Conservation (phyloP, 2,329 filamentous ascomycete species). For the Akanthomyces dipterigenus region DNA sequence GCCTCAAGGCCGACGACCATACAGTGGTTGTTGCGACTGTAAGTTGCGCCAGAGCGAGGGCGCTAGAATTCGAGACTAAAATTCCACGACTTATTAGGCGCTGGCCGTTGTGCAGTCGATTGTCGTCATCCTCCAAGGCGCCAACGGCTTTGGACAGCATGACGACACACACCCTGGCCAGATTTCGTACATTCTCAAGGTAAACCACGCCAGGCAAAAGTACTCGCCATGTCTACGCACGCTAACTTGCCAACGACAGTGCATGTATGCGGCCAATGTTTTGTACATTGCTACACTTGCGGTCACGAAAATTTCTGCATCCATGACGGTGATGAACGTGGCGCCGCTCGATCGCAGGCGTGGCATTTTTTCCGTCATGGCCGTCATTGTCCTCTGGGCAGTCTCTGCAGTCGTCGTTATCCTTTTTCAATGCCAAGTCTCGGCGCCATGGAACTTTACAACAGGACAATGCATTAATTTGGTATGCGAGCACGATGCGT, state of each 20-base stretch:
- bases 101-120: conserved; percentile 16
- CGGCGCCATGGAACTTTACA: background rate
- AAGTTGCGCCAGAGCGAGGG: background rate
- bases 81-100: conserved; percentile 10
- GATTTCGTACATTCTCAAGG: conserved; percentile 13
- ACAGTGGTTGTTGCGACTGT: conserved; percentile 16
- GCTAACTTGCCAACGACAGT: background rate
- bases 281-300: background rate
- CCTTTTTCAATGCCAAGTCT: conserved; percentile 2
- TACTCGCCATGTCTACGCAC: background rate
- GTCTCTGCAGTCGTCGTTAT: background rate
- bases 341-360: conserved; percentile 5
- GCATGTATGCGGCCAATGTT: conserved; percentile 3
- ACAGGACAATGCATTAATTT: background rate
- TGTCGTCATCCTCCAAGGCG: conserved; percentile 14
- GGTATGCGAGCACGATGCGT: background rate
- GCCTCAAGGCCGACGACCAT: conserved; percentile 16
- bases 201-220: background rate
- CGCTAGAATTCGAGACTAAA: background rate
- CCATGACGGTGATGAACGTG: conserved; percentile 4
- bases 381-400: background rate
- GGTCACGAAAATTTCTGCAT: conserved; percentile 1
- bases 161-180: conserved; percentile 5
- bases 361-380: conserved; percentile 1
- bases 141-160: conserved; percentile 16